Conservation (phyloP, 1,139 yeast species). For the Kodamaea ohmeri region DNA sequence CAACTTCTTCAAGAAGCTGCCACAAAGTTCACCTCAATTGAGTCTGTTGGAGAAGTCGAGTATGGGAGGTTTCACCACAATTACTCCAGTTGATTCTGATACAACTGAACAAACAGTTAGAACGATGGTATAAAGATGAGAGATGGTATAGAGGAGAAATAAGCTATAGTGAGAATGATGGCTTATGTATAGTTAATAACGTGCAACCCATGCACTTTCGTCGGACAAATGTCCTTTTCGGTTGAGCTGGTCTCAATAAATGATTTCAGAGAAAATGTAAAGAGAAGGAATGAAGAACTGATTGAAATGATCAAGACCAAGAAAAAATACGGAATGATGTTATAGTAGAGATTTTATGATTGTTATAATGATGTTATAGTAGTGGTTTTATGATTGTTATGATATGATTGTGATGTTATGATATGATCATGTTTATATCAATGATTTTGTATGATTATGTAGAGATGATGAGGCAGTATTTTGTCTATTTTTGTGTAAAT, state of each 20-base stretch:
- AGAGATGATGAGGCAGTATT: neutral
- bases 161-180: too few relatives aligned
- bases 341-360: too few relatives aligned
- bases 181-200: too few relatives aligned
- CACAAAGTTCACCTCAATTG: conserved; percentile 7
- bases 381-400: neutral
- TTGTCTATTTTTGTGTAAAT: neutral
- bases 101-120: conserved; percentile 2
- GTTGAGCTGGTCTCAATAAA: conserved; percentile 3
- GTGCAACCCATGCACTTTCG: conserved; percentile 2
- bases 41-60: conserved; percentile 9
- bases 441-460: neutral
- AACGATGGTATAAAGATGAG: neutral
- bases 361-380: too few relatives aligned
- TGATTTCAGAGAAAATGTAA: neutral
- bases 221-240: too few relatives aligned
- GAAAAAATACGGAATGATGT: too few relatives aligned
- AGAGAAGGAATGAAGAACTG: neutral
- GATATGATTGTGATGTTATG: neutral
- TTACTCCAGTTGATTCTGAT: conserved; percentile 8
- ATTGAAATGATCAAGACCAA: too few relatives aligned
- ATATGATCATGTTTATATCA: neutral
- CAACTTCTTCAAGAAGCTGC: conserved; percentile 1
- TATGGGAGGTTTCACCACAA: conserved; percentile 11
- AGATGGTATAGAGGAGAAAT: neutral